A percentile compares a stretch with the other conserved stretches of the same genome.
phyloP scores from a whole-genome alignment of 78 protist species.

The Polysphondylium violaceum region DNA sequence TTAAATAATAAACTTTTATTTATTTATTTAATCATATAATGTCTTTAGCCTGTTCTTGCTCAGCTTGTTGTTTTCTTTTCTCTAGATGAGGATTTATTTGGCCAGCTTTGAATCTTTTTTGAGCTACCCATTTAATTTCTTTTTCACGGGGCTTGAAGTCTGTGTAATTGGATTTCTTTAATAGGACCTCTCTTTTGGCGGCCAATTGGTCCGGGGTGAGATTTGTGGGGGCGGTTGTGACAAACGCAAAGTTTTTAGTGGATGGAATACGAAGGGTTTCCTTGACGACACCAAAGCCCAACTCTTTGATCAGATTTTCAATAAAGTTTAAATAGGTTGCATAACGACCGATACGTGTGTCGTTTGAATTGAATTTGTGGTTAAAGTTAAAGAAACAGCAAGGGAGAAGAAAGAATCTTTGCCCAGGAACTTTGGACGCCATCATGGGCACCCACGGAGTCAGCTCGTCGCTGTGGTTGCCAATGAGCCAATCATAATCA shows the following conservation, averaged over 20 bases:
- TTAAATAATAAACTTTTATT: too few relatives aligned
- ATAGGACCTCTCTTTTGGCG: neutral
- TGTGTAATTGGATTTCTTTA: constrained; percentile 34
- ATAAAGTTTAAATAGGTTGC: constrained; percentile 73
- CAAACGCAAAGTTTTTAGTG: constrained; percentile 68
- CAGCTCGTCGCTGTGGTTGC: constrained; percentile 89
- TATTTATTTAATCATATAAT: too few relatives aligned
- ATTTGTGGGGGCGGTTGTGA: constrained; percentile 17
- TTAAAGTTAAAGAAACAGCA: constrained; percentile 85
- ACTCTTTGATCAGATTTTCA: constrained; percentile 20
- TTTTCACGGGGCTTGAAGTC: constrained; percentile 50
- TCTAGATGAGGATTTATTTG: constrained; percentile 64
- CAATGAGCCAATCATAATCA: constrained; percentile 81
- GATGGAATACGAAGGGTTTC: constrained; percentile 82
- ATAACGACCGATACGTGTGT: constrained; percentile 31
- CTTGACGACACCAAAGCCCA: constrained; percentile 57
- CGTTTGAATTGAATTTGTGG: constrained; percentile 26
- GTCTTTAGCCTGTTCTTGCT: neutral
- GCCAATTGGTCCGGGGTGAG: neutral
- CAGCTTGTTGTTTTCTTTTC: constrained; percentile 4
- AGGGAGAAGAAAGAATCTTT: constrained; percentile 80
- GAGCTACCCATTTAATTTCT: constrained; percentile 56
- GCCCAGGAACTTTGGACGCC: constrained; percentile 29
- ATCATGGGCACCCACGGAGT: constrained; percentile 89
- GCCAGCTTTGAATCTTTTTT: constrained; percentile 63